These are phyloP conservation scores for Apiospora aurea DNA, from an alignment of 2,329 filamentous ascomycete genomes.

Conservation along the genomic window DNA sequence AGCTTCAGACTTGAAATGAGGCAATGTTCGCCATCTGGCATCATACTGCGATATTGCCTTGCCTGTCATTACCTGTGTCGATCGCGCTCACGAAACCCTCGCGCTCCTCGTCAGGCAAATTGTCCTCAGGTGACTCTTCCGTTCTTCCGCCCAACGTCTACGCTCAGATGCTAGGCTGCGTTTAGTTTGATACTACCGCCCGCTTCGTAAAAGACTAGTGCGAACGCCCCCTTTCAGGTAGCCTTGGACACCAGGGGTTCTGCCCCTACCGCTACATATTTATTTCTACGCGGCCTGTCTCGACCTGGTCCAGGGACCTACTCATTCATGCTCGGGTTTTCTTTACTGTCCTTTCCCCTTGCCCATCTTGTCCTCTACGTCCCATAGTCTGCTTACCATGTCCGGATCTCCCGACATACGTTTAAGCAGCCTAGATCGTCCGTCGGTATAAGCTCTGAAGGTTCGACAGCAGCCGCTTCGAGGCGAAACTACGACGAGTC, in stretches of 20 bases:
- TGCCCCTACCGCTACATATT: not conserved
- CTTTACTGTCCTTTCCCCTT: not conserved
- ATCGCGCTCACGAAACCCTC: not conserved
- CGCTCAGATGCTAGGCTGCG: not conserved
- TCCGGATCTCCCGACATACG: not conserved
- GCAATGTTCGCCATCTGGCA: not conserved
- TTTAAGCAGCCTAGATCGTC: not conserved
- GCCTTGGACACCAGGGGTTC: not conserved
- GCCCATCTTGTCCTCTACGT: not conserved
- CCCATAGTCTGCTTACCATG: not conserved
- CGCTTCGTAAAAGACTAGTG: not conserved
- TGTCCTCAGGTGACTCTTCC: not conserved
- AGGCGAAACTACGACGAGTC: not conserved
- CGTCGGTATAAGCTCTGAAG: not conserved
- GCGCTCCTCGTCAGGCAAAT: not conserved
- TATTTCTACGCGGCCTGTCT: not conserved
- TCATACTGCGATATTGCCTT: not conserved
- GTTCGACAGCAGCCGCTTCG: not conserved
- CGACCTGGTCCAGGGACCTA: not conserved
- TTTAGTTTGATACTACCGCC: constrained; percentile 1
- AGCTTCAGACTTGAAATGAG: not conserved
- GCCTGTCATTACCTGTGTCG: not conserved
- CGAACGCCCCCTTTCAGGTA: not conserved
- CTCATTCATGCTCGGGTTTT: not conserved
- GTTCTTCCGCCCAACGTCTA: constrained; percentile 3